A percentile compares a stretch with the other conserved stretches of the same genome.
Conservation (phyloP, 1,284 basidiomycete genomes). For the Rhodotorula sp. region DNA sequence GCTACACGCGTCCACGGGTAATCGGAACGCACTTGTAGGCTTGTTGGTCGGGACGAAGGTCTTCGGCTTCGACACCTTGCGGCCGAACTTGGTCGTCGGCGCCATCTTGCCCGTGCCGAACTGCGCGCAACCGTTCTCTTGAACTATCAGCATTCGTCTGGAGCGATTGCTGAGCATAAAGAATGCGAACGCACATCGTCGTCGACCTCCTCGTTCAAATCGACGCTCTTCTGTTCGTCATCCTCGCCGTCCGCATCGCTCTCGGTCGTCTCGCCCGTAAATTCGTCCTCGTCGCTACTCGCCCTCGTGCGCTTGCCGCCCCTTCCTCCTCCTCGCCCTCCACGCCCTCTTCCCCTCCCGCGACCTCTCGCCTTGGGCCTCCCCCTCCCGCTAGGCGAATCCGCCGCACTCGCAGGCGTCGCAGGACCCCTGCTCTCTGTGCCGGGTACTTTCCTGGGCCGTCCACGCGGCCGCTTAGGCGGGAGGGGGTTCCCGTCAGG, state of each 20-base stretch:
- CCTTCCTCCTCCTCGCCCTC: constrained; percentile 10
- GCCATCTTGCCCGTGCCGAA: constrained; percentile 8
- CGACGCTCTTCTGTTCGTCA: constrained; percentile 14
- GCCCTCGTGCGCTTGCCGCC: constrained; percentile 24
- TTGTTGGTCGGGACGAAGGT: constrained; percentile 37
- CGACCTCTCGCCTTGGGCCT: constrained; percentile 16
- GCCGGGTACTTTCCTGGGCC: constrained; percentile 37
- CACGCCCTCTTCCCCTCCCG: constrained; percentile 13
- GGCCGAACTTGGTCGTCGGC: constrained; percentile 36
- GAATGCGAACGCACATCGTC: constrained; percentile 27
- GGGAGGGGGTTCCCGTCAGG: constrained; percentile 15
- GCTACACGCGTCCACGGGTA: neutral
- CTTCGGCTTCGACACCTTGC: constrained; percentile 37
- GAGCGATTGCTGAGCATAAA: neutral
- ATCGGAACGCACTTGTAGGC: constrained; percentile 28
- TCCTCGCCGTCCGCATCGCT: constrained; percentile 14
- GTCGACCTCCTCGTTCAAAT: constrained; percentile 34
- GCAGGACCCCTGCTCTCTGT: constrained; percentile 15
- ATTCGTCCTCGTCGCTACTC: constrained; percentile 31
- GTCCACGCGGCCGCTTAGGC: constrained; percentile 33
- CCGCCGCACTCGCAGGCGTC: neutral
- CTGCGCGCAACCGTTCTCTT: neutral
- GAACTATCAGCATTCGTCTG: neutral
- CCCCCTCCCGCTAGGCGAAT: constrained; percentile 15
- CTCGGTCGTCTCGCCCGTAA: constrained; percentile 19